These are phyloP conservation scores for Zygosaccharomyces kombuchaensis DNA, from an alignment of 805 yeast genomes.

Conservation along the genomic window DNA sequence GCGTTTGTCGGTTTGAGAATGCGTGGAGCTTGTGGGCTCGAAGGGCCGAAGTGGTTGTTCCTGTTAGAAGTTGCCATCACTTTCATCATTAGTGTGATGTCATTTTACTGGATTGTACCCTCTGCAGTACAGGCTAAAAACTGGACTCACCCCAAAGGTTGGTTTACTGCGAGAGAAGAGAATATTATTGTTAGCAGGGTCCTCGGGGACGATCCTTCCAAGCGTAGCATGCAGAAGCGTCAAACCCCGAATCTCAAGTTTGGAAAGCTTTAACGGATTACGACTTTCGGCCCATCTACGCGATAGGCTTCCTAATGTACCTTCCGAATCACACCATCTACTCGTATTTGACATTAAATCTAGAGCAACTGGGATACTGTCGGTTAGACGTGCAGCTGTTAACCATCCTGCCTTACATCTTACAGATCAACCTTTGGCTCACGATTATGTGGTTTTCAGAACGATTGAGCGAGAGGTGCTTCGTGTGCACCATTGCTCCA, in stretches of 20 bases:
- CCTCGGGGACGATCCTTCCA: slow-evolving; percentile 60
- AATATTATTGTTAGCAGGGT: slow-evolving; percentile 55
- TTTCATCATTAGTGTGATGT: slow-evolving; percentile 46
- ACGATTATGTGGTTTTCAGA: slow-evolving; percentile 39
- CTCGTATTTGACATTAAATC: slow-evolving; percentile 45
- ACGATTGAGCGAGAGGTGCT: slow-evolving; percentile 30
- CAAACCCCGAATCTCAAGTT: slow-evolving; percentile 44
- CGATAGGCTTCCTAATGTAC: slow-evolving; percentile 43
- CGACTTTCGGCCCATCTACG: slow-evolving; percentile 54
- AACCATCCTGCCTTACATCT: slow-evolving; percentile 45
- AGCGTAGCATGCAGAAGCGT: slow-evolving; percentile 63
- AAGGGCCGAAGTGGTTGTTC: slow-evolving; percentile 68
- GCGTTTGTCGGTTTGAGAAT: slow-evolving; percentile 53
- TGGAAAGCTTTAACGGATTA: slow-evolving; percentile 43
- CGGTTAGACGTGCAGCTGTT: slow-evolving; percentile 49
- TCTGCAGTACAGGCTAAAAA: slow-evolving; percentile 51
- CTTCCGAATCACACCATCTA: slow-evolving; percentile 36
- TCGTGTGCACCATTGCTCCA: slow-evolving; percentile 28
- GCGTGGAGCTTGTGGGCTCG: slow-evolving; percentile 42
- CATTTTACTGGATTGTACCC: slow-evolving; percentile 51
- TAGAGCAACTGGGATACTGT: slow-evolving; percentile 47
- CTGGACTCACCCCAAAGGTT: slow-evolving; percentile 46
- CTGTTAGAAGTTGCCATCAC: slow-evolving; percentile 60
- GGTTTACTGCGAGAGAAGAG: slow-evolving; percentile 51
- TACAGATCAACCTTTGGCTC: slow-evolving; percentile 39